phyloP scores from a whole-genome alignment of 129 eudicot genomes.

The Lonicera japonica region DNA sequence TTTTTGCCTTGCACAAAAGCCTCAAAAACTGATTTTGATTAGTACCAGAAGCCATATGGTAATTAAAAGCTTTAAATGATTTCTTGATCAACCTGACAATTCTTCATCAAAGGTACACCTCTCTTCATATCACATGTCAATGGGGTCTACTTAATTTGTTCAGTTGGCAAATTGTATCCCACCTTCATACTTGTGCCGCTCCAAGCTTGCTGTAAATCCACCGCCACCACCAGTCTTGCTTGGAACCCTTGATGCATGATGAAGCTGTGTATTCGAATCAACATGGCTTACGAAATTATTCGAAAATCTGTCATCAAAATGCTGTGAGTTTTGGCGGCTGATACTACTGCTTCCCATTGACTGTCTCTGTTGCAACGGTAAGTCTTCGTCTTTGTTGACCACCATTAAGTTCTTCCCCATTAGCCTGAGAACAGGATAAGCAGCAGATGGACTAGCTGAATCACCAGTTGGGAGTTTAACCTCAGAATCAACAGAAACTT shows the following conservation, averaged over 20 bases:
- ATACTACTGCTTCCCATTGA: too few relatives aligned
- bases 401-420: constrained; percentile 91
- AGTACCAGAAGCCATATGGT: constrained; percentile 1
- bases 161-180: constrained; percentile 2
- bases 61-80: background rate
- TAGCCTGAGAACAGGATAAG: constrained; percentile 65
- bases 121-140: constrained; percentile 6
- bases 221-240: constrained; percentile 14
- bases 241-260: constrained; percentile 14
- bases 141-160: constrained; percentile 12
- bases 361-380: constrained; percentile 16
- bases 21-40: constrained; percentile 21
- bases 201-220: constrained; percentile 24
- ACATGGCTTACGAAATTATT: constrained; percentile 18
- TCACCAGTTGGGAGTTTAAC: constrained; percentile 18
- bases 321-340: too few relatives aligned
- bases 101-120: background rate
- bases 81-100: background rate
- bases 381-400: constrained; percentile 40
- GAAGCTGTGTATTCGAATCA: constrained; percentile 14
- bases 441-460: constrained; percentile 43
- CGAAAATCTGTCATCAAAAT: constrained; percentile 20
- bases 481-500: constrained; percentile 15
- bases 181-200: constrained; percentile 12
- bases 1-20: constrained; percentile 18